A percentile compares a stretch with the other conserved stretches of the same genome.
Conservation (phyloP, 2,329 filamentous ascomycete species). For the Aspergillus sp. region DNA sequence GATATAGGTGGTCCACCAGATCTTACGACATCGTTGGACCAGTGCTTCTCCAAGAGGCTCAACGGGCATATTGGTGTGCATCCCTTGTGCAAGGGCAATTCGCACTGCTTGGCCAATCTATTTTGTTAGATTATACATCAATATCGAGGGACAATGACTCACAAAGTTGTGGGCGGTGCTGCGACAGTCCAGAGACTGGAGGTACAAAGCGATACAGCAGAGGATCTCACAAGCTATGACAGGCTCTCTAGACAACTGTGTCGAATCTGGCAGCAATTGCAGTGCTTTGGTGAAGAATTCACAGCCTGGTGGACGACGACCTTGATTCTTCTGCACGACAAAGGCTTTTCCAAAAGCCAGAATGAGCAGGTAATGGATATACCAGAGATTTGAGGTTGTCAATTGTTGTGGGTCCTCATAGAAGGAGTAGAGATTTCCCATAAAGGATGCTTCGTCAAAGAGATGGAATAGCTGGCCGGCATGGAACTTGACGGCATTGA, state of each 20-base stretch:
- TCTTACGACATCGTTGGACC: constrained; percentile 44
- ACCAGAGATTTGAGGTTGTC: constrained; percentile 39
- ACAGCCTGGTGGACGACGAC: constrained; percentile 41
- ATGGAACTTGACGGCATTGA: constrained; percentile 54
- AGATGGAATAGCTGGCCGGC: constrained; percentile 50
- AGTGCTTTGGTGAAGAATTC: constrained; percentile 46
- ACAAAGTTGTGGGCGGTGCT: constrained; percentile 45
- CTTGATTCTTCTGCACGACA: constrained; percentile 33
- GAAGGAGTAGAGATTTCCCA: constrained; percentile 39
- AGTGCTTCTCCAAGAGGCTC: constrained; percentile 36
- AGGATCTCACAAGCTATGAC: constrained; percentile 47
- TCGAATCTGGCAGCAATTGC: constrained; percentile 40
- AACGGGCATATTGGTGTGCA: constrained; percentile 50
- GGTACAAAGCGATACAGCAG: constrained; percentile 49
- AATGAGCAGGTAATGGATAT: constrained; percentile 51
- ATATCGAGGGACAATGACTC: constrained; percentile 10
- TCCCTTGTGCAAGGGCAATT: constrained; percentile 45
- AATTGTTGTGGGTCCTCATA: constrained; percentile 30
- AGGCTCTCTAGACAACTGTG: constrained; percentile 38
- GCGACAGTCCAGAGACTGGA: constrained; percentile 48
- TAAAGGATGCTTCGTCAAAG: constrained; percentile 51
- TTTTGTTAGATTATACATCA: not conserved
- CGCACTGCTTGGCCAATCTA: constrained; percentile 51
- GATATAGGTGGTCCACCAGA: constrained; percentile 54
- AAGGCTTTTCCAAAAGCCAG: constrained; percentile 55